Evolutionary conservation across 352 stramenopile genomes (phyloP).

Genomic region (Globisporangium echinulatum): DNA sequence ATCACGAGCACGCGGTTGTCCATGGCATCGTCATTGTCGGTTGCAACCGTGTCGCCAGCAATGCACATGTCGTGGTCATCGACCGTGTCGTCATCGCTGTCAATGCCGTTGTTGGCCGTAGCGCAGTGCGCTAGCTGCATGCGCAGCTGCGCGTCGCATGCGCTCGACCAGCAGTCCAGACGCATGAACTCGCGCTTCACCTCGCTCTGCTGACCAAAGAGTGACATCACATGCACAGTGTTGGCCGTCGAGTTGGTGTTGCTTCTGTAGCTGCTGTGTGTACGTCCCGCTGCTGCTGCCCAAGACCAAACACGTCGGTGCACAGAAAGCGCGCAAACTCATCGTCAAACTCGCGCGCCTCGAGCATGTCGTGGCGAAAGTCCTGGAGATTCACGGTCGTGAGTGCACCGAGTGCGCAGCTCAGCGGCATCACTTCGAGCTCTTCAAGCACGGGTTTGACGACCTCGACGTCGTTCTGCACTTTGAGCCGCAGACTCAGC

Average conservation of each 20-base stretch:
- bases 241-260: not conserved
- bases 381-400: conserved; percentile 35
- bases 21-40: not conserved
- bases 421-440: conserved; percentile 58
- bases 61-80: not conserved
- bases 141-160: conserved; percentile 27
- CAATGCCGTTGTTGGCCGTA: not conserved
- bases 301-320: conserved; percentile 27
- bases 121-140: not conserved
- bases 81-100: not conserved
- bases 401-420: conserved; percentile 44
- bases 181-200: conserved; percentile 34
- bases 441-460: conserved; percentile 66
- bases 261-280: not conserved
- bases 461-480: conserved; percentile 62
- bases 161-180: conserved; percentile 36
- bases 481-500: conserved; percentile 35
- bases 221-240: conserved; percentile 26
- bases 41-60: not conserved
- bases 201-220: conserved; percentile 58
- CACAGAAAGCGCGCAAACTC: conserved; percentile 57
- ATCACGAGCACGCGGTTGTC: conserved; percentile 23
- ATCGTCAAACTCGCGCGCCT: conserved; percentile 51
- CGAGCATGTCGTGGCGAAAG: conserved; percentile 48
- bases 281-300: not conserved